Base-by-base conservation (phyloP, 768 basidiomycete species). In the Boletus edulis region DNA sequence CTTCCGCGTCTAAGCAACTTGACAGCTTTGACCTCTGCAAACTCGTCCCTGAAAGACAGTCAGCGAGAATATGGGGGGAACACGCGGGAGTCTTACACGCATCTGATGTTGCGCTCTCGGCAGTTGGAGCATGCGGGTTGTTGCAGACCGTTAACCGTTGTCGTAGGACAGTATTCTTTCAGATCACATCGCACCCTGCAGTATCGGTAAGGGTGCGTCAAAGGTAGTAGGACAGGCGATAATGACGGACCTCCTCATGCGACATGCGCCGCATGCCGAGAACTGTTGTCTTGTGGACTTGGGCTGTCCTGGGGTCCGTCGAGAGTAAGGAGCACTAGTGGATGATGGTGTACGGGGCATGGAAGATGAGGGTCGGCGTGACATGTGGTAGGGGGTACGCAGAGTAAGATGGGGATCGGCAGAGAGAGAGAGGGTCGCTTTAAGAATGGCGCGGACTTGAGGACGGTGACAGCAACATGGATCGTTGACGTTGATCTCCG, bases 181-280 rank as follows among this genome's bases (percentile, higher is more conserved):
- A 96, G 81, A 76, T 96, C 94, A 67, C 94, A 97, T 51, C 91
- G 90, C 20, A 97, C 94, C 68, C 91, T 94, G 64, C 27, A 45
- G 47, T 4, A 31, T 20, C 4, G 4, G 12, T 67, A 13, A 64
- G 43, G 13, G 17, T 17, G 17, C n/a, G 22, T n/a, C 6, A 6
- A 56, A 31, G 41, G 44, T 22, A 22, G 44, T 22, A 22, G 24
- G 51, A 27, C 17, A 24, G 34, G 27, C 0, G 43, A 51, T 38
- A 50, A 46, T 45, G 37, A 60, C 73, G 38, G 49, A 88, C 87
- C 94, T 82, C 68, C 94, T 74, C 84, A 91, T 91, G 56, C 92
- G 85, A 72, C 94, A 97, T 31, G 92, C 91, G 54, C 92, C 92
- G 68, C 94, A 96, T 9, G 94, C 94, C n/a, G 89, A 90, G 72